Percentiles rank a stretch among this genome's conserved stretches.
Evolutionary conservation across 106 monocot species (phyloP).

Genomic region (Allium sativum): DNA sequence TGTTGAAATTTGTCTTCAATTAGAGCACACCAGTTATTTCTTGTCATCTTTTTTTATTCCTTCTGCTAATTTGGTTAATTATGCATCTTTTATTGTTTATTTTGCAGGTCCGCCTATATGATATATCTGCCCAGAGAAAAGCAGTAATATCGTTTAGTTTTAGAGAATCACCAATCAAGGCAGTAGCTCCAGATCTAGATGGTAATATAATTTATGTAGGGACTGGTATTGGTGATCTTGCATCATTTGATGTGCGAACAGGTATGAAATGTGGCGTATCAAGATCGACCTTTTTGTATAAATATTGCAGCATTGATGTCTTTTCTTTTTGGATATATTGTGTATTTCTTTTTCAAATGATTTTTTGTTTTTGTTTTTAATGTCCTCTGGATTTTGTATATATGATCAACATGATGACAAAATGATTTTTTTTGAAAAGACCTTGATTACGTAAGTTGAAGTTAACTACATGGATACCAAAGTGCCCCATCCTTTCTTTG

Average conservation of each 20-base stretch:
- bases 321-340: too few relatives aligned
- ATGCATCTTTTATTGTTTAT: background rate
- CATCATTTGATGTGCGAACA: slow-evolving; percentile 91
- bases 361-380: too few relatives aligned
- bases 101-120: slow-evolving; percentile 75
- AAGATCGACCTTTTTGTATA: too few relatives aligned
- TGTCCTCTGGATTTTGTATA: too few relatives aligned
- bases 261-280: slow-evolving; percentile 20
- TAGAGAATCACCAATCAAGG: slow-evolving; percentile 68
- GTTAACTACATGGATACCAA: too few relatives aligned
- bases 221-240: slow-evolving; percentile 79
- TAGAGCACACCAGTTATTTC: background rate
- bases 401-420: too few relatives aligned
- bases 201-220: slow-evolving; percentile 70
- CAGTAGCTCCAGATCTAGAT: slow-evolving; percentile 56
- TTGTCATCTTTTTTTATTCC: background rate
- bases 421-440: too few relatives aligned
- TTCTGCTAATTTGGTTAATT: background rate
- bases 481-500: too few relatives aligned
- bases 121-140: slow-evolving; percentile 80
- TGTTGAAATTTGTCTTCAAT: too few relatives aligned
- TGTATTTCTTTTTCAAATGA: too few relatives aligned
- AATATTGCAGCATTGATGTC: too few relatives aligned
- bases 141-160: slow-evolving; percentile 74
- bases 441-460: too few relatives aligned